Evolutionary conservation across 2,329 filamentous ascomycete species (phyloP).

Genomic region (Exophiala sp.): DNA sequence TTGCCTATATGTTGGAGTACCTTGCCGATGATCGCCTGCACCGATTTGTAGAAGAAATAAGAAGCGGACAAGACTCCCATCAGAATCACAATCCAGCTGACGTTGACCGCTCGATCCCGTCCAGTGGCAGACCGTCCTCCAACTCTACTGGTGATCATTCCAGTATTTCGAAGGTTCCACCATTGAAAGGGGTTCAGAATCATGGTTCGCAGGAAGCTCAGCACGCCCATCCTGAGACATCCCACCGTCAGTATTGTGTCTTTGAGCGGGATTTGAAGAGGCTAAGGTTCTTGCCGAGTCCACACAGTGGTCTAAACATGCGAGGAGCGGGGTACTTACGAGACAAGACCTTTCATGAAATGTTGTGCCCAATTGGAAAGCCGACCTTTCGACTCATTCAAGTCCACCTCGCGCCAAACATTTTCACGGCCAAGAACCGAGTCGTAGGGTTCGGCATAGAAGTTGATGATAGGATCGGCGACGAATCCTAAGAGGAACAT

Average conservation of each 20-base stretch:
- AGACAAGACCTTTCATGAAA: conserved; percentile 85
- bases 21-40: conserved; percentile 24
- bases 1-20: conserved; percentile 27
- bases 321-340: conserved; percentile 32
- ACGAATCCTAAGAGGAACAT: conserved; percentile 86
- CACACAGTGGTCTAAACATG: no score
- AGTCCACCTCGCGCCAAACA: conserved; percentile 23
- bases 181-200: conserved; percentile 70
- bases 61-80: conserved; percentile 59
- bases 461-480: conserved; percentile 84
- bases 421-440: conserved; percentile 48
- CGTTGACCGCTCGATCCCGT: conserved; percentile 70
- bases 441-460: conserved; percentile 76
- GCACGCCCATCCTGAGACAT: conserved; percentile 59
- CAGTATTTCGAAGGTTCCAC: conserved; percentile 67
- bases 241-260: no score
- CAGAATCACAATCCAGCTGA: conserved; percentile 74
- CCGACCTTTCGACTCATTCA: conserved; percentile 12
- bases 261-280: no score
- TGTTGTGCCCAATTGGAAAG: conserved; percentile 72
- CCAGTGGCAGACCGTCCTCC: conserved; percentile 50
- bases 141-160: conserved; percentile 39
- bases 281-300: no score
- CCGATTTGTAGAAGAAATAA: conserved; percentile 28
- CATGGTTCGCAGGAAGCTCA: conserved; percentile 80